Evolutionary conservation across 2,329 filamentous ascomycete species (phyloP).

Genomic region (Truncatella angustata): DNA sequence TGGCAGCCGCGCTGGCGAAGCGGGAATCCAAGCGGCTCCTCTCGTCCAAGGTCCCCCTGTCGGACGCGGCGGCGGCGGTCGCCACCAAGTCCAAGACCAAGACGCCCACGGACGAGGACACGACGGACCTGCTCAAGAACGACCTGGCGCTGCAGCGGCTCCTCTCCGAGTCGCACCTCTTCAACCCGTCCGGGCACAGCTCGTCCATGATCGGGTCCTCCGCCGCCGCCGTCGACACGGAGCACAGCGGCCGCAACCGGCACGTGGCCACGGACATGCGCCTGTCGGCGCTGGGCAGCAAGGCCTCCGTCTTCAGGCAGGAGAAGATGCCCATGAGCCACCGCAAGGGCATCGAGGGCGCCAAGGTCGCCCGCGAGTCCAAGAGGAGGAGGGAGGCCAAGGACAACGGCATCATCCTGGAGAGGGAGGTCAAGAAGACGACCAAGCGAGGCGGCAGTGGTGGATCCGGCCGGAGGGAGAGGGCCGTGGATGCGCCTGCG

Average conservation of each 20-base stretch:
- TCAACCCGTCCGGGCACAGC: constrained; percentile 49
- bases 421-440: constrained; percentile 46
- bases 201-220: constrained; percentile 26
- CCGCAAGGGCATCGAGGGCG: constrained; percentile 77
- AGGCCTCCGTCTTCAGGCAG: constrained; percentile 70
- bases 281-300: constrained; percentile 78
- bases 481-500: constrained; percentile 70
- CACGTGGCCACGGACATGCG: constrained; percentile 82
- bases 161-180: constrained; percentile 86
- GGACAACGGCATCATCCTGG: constrained; percentile 89
- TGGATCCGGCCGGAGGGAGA: constrained; percentile 44
- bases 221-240: constrained; percentile 33
- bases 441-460: constrained; percentile 35
- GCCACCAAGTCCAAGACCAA: constrained; percentile 19
- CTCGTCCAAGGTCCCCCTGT: constrained; percentile 50
- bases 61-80: constrained; percentile 22
- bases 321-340: constrained; percentile 87
- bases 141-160: constrained; percentile 90
- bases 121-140: constrained; percentile 75
- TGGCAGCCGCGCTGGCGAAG: constrained; percentile 53
- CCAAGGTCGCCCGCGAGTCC: constrained; percentile 63
- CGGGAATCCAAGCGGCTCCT: constrained; percentile 72
- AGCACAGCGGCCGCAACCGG: constrained; percentile 64
- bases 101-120: constrained; percentile 51
- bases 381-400: constrained; percentile 74